A percentile compares a stretch with the other conserved stretches of the same genome.
phyloP scores from a whole-genome alignment of 371 early-diverging fungal species.

The Encephalitozoon romaleae region DNA sequence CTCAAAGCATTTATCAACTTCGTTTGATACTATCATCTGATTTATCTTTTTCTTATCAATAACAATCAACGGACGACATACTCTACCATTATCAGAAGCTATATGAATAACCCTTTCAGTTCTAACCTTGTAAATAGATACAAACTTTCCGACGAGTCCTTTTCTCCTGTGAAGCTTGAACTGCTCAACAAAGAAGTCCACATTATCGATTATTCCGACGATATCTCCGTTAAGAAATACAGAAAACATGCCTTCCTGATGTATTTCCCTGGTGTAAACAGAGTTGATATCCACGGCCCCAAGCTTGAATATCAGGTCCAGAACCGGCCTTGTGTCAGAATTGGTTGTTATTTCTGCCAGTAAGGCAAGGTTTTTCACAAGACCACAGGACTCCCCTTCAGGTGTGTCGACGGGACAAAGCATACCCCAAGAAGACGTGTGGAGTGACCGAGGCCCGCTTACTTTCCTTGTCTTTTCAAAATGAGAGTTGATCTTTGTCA shows the following conservation, averaged over 20 bases:
- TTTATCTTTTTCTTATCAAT: constrained; percentile 64
- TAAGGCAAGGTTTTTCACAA: constrained; percentile 94
- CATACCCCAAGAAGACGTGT: constrained; percentile 97
- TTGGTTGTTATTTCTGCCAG: constrained; percentile 97
- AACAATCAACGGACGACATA: constrained; percentile 91
- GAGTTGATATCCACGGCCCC: constrained; percentile 65
- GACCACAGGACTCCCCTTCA: constrained; percentile 98
- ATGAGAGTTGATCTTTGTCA: constrained; percentile 92
- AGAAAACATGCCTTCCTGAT: constrained; percentile 66
- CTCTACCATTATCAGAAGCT: constrained; percentile 90
- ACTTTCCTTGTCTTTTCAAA: constrained; percentile 99
- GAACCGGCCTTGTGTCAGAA: constrained; percentile 67
- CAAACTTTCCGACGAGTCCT: constrained; percentile 76
- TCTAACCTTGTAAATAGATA: constrained; percentile 77
- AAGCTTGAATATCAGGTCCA: constrained; percentile 69
- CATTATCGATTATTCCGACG: constrained; percentile 72
- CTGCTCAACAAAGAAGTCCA: constrained; percentile 68
- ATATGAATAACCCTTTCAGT: constrained; percentile 76
- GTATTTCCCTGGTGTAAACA: constrained; percentile 71
- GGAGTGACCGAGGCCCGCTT: constrained; percentile 89
- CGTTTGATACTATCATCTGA: neutral
- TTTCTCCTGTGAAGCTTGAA: constrained; percentile 75
- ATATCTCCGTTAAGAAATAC: constrained; percentile 83
- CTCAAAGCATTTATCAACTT: neutral
- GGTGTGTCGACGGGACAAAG: constrained; percentile 97